These are phyloP conservation scores for Paracoccidioides brasiliensis DNA, from an alignment of 2,329 filamentous ascomycete species.

Conservation along the genomic window DNA sequence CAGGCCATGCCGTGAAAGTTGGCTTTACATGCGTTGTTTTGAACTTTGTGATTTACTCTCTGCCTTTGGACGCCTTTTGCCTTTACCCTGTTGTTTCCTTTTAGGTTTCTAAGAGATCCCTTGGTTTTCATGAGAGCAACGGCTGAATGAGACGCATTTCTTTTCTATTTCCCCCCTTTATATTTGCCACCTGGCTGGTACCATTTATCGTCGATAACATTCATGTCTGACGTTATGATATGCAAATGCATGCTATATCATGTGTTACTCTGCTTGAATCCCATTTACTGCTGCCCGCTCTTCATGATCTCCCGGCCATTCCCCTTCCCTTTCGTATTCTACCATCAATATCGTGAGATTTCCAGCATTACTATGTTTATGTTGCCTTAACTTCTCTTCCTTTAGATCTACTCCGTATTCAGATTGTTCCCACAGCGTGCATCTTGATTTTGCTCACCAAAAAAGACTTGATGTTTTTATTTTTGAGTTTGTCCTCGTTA, in stretches of 20 bases:
- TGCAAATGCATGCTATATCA: background rate
- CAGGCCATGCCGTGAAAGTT: slow-evolving; percentile 44
- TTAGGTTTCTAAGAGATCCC: background rate
- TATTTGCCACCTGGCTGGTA: no score
- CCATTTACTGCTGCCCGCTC: background rate
- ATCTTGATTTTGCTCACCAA: background rate
- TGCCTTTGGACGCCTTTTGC: background rate
- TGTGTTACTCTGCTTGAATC: background rate
- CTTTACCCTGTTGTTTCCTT: background rate
- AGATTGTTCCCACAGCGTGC: background rate
- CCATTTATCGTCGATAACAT: background rate
- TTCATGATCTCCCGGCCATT: background rate
- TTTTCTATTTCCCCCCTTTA: no score
- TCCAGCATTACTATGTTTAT: background rate
- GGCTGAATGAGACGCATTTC: no score
- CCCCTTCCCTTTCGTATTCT: no score
- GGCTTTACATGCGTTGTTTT: no score
- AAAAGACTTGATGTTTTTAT: background rate
- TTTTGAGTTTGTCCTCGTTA: background rate
- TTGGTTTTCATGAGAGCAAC: background rate
- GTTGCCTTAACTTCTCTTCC: background rate
- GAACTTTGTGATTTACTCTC: background rate
- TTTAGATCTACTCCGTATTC: background rate
- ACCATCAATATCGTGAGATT: background rate
- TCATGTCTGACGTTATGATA: background rate